Evolutionary conservation across 257 asterid species (phyloP).

Genomic region (Ilex aquifolium): DNA sequence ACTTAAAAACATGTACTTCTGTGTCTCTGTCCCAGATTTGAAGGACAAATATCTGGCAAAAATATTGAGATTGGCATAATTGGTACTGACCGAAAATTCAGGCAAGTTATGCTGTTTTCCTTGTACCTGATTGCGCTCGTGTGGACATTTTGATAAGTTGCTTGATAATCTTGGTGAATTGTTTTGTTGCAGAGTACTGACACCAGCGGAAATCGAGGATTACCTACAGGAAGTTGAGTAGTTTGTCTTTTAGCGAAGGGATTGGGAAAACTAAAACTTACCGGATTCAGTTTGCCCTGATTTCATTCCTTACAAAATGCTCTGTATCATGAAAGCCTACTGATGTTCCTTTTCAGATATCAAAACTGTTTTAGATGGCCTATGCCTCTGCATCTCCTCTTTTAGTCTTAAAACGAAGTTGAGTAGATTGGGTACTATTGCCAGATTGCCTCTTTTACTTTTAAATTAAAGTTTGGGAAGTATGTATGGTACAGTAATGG

Average conservation of each 20-base stretch:
- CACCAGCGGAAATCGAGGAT: conserved; percentile 92
- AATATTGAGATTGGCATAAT: conserved; percentile 97
- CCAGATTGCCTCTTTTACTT: too few species aligned
- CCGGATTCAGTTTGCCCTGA: too few species aligned
- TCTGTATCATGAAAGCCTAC: too few species aligned
- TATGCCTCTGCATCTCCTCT: too few species aligned
- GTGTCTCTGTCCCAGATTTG: conserved; percentile 50
- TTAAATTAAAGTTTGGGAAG: too few species aligned
- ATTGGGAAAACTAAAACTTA: too few species aligned
- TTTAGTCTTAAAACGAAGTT: too few species aligned
- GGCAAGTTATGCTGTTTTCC: conserved; percentile 28
- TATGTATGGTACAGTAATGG: too few species aligned
- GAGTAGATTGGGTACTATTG: too few species aligned
- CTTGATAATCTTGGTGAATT: conserved; percentile 6
- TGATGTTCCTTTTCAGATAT: too few species aligned
- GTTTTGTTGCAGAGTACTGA: conserved; percentile 61
- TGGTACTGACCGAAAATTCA: conserved; percentile 77
- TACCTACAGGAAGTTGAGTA: conserved; percentile 93
- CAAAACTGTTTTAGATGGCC: too few species aligned
- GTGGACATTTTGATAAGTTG: not conserved
- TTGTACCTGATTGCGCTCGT: not conserved
- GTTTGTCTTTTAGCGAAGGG: not conserved
- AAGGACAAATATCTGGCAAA: conserved; percentile 93
- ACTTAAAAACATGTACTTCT: not conserved
- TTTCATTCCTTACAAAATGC: too few species aligned